Percentiles rank a stretch among this genome's conserved stretches.
phyloP scores from a whole-genome alignment of 768 basidiomycete genomes.

The Pleurotus eryngii region DNA sequence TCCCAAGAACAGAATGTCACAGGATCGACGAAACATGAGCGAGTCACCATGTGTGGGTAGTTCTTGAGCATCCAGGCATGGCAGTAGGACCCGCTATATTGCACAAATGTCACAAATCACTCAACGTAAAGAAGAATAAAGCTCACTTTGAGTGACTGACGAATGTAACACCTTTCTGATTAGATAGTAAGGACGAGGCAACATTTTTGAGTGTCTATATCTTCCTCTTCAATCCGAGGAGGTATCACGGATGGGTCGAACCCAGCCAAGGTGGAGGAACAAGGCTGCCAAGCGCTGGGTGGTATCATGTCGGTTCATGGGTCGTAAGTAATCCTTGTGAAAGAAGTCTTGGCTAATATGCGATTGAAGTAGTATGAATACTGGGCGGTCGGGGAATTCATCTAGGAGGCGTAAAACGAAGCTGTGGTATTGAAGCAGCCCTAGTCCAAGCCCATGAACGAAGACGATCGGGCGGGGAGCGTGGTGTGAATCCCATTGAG shows the following conservation, averaged over 20 bases:
- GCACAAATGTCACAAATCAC: not conserved
- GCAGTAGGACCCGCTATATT: slow-evolving; percentile 65
- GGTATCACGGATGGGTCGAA: slow-evolving; percentile 21
- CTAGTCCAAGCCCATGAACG: slow-evolving; percentile 86
- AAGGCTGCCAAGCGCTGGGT: slow-evolving; percentile 54
- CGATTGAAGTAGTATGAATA: slow-evolving; percentile 76
- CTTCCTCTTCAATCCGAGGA: slow-evolving; percentile 18
- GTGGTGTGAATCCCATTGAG: slow-evolving; percentile 53
- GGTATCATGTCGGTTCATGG: slow-evolving; percentile 62
- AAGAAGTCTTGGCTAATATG: slow-evolving; percentile 87
- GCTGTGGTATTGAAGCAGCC: slow-evolving; percentile 66
- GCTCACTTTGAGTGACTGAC: slow-evolving; percentile 87
- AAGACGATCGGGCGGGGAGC: slow-evolving; percentile 76
- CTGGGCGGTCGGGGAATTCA: slow-evolving; percentile 59
- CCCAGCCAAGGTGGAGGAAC: slow-evolving; percentile 66
- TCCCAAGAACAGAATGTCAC: slow-evolving; percentile 93
- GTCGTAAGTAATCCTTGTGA: slow-evolving; percentile 67
- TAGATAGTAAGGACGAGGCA: slow-evolving; percentile 12
- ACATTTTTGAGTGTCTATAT: slow-evolving; percentile 17
- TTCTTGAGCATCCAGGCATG: slow-evolving; percentile 91
- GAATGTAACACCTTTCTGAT: slow-evolving; percentile 62
- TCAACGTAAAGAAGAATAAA: not conserved
- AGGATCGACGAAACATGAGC: slow-evolving; percentile 91
- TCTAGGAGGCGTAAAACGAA: slow-evolving; percentile 57
- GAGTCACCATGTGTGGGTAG: slow-evolving; percentile 59